phyloP scores from a whole-genome alignment of 2,329 filamentous ascomycete species.

The Elsinoe australis region DNA sequence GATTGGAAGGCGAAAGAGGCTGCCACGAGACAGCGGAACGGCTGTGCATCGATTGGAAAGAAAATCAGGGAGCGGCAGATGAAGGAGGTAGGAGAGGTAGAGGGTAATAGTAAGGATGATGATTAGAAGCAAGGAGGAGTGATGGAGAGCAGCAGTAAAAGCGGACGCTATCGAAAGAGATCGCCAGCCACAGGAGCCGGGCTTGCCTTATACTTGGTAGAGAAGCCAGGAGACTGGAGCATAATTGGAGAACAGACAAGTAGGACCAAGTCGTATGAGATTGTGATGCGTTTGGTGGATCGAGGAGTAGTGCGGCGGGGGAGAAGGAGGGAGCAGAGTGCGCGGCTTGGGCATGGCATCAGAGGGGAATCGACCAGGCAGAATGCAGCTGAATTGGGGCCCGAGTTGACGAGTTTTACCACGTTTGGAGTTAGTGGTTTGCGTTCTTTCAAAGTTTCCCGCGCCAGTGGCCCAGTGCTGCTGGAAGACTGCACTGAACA shows the following conservation, averaged over 20 bases:
- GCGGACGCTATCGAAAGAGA: slow-evolving; percentile 4
- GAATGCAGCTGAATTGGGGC: no score
- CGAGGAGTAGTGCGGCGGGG: background rate
- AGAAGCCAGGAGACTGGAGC: background rate
- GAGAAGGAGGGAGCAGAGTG: background rate
- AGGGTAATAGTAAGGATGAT: background rate
- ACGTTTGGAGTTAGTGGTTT: background rate
- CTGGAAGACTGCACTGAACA: no score
- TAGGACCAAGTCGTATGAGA: no score
- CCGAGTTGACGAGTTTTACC: background rate
- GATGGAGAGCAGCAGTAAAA: background rate
- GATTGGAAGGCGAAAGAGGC: background rate
- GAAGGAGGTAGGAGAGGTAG: background rate
- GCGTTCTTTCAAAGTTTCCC: background rate
- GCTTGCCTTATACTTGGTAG: slow-evolving; percentile 7
- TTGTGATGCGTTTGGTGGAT: background rate
- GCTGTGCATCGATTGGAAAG: slow-evolving; percentile 6
- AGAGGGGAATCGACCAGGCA: background rate
- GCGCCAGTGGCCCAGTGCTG: no score
- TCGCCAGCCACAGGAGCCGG: slow-evolving; percentile 15
- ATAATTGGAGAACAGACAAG: background rate
- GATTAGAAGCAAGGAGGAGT: background rate
- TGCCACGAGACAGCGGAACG: slow-evolving; percentile 16
- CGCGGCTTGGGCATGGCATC: background rate
- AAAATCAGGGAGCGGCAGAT: no score